Conservation (phyloP, 73 alveolate species). For the Stentor roeselii region DNA sequence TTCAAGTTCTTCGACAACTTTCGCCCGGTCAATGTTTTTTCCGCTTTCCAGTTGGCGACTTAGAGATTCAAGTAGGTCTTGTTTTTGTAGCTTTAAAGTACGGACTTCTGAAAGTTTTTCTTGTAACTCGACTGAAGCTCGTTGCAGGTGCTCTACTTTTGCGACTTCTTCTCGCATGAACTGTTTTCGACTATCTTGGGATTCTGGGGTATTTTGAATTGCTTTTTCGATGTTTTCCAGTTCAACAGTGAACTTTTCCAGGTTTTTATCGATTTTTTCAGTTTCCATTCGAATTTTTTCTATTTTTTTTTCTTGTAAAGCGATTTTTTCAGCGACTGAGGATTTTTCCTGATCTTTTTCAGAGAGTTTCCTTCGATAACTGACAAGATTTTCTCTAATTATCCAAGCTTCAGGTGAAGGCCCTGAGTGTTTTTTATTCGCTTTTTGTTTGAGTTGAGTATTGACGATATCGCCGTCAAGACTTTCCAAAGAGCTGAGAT, state of each 20-base stretch:
- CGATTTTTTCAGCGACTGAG: neutral
- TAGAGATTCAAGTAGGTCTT: neutral
- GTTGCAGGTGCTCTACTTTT: neutral
- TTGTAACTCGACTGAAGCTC: neutral
- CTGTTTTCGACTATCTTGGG: neutral
- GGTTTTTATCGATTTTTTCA: neutral
- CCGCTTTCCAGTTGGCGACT: neutral
- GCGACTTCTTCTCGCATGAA: neutral
- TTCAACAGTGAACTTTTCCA: neutral
- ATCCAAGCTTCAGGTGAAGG: slow-evolving; percentile 27
- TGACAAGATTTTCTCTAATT: slow-evolving; percentile 13
- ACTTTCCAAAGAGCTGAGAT: neutral
- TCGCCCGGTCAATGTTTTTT: neutral
- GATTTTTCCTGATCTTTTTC: neutral
- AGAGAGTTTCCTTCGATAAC: neutral
- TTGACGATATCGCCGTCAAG: neutral
- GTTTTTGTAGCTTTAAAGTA: neutral
- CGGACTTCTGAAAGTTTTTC: neutral
- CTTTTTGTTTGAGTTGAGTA: neutral
- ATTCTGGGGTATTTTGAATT: neutral
- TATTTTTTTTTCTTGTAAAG: neutral
- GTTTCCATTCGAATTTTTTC: slow-evolving; percentile 3
- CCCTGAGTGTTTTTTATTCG: neutral
- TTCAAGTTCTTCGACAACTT: neutral
- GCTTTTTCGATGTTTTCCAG: slow-evolving; percentile 10